A percentile compares a stretch with the other conserved stretches of the same genome.
These are phyloP conservation scores for Fusarium sp. DNA, from an alignment of 2,329 filamentous ascomycete species.

Conservation along the genomic window DNA sequence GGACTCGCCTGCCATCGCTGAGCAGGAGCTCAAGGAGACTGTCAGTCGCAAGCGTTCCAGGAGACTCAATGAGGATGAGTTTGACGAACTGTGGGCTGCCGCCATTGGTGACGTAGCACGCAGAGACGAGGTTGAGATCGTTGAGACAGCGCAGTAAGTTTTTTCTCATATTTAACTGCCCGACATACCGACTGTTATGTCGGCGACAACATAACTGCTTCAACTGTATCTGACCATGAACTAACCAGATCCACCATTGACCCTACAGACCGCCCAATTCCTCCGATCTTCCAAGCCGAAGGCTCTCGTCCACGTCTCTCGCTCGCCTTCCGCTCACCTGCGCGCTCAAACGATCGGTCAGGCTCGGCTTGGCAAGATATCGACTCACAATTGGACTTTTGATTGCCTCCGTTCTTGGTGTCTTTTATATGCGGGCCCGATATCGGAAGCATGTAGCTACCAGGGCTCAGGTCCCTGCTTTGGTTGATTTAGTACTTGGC, in stretches of 20 bases:
- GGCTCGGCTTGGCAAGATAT: conserved; percentile 86
- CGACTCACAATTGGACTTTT: conserved; percentile 82
- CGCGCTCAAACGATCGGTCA: conserved; percentile 80
- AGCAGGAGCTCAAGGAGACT: conserved; percentile 80
- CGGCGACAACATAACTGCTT: conserved; percentile 38
- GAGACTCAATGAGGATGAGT: conserved; percentile 86
- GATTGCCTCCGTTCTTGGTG: conserved; percentile 59
- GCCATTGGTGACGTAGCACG: conserved; percentile 77
- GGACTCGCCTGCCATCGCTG: conserved; percentile 68
- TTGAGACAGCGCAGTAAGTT: conserved; percentile 65
- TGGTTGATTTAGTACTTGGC: conserved; percentile 87
- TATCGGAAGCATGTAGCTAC: conserved; percentile 73
- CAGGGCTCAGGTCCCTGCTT: conserved; percentile 78
- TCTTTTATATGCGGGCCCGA: conserved; percentile 72
- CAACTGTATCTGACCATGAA: conserved; percentile 67
- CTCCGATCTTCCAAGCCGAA: conserved; percentile 68
- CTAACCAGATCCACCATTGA: conserved; percentile 87
- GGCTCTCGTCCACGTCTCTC: conserved; percentile 87
- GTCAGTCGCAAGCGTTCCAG: conserved; percentile 82
- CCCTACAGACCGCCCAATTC: conserved; percentile 77
- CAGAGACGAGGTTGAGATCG: conserved; percentile 68
- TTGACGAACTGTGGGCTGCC: conserved; percentile 85
- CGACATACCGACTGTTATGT: conserved; percentile 21
- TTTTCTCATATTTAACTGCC: conserved; percentile 33
- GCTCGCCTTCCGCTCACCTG: conserved; percentile 89